Evolutionary conservation across 306 rosid species (phyloP), one percentile per base, ranked within the genome.

Genomic region (Pterocarpus macrocarpus): DNA sequence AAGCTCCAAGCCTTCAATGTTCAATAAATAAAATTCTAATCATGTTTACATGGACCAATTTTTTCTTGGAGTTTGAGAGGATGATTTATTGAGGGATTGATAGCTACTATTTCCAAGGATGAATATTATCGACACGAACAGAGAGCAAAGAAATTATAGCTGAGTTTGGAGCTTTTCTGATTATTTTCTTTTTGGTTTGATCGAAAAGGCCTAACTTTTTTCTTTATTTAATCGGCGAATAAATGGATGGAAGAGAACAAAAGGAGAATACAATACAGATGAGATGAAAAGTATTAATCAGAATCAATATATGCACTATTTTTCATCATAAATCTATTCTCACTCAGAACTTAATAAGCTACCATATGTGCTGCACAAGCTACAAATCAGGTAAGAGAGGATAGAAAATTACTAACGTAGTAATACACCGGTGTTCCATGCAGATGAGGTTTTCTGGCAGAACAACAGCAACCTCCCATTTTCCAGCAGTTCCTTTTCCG

Each of bases 401-500:
- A 70, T 65, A 86, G 78, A 76, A 84, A 59, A 66, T 69, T 75
- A 82, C 98, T 78, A 57, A 94, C 98, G 88, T 94, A 92, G 86
- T 88, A 90, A 86, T 89, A 94, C 63, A 87, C 89, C 17, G 98
- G 90, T 71, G 98, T 79, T 68, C 94, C 96, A 47, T 86, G 91
- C 75, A 90, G 83, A 77, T 86, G 93, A 81, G 94, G 84, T 83
- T 89, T 94, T 85, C 97, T 87, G 69, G 94, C 88, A 79, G 97
- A 89, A 86, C 97, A 89, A 86, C 98, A 94, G 85, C 97, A 94
- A 61, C 98, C 93, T 81, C 98, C 97, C 98, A 94, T 94, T 88
- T 71, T 80, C 50, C 73, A 74, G 79, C 85, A 66, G 66, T 55
- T 73, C 36, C 32, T 36, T 62, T 74, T 80, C 65, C 69, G 72